phyloP scores from a whole-genome alignment of 768 basidiomycete species.

The Suillus hirtellus region DNA sequence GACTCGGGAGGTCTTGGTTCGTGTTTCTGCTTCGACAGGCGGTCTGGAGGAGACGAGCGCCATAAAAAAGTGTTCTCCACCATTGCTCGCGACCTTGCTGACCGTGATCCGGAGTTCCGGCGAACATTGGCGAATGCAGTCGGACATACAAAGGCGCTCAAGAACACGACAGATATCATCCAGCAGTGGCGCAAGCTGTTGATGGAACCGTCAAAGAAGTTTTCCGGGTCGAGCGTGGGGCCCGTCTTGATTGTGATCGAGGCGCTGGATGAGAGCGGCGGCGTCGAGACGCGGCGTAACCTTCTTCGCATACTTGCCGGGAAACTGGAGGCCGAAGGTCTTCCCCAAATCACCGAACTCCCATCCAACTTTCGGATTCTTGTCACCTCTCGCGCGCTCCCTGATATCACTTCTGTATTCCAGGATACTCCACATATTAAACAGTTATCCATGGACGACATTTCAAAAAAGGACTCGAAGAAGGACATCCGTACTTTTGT shows the following conservation, averaged over 20 bases:
- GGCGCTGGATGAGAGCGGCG: slow-evolving; percentile 21
- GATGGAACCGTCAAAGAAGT: slow-evolving; percentile 12
- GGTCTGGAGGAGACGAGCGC: neutral
- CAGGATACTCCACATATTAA: neutral
- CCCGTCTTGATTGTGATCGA: slow-evolving; percentile 29
- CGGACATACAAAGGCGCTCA: slow-evolving; percentile 1
- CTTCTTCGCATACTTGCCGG: slow-evolving; percentile 24
- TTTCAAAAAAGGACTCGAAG: neutral
- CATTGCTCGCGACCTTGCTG: slow-evolving; percentile 27
- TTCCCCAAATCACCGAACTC: slow-evolving; percentile 1
- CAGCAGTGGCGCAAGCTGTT: slow-evolving; percentile 23
- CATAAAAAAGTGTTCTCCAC: slow-evolving; percentile 29
- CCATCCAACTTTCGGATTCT: slow-evolving; percentile 15
- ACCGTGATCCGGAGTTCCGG: slow-evolving; percentile 14
- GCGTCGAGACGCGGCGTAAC: slow-evolving; percentile 9
- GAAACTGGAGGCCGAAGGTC: neutral
- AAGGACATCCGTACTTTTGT: slow-evolving; percentile 4
- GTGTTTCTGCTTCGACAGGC: slow-evolving; percentile 19
- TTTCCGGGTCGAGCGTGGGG: slow-evolving; percentile 9
- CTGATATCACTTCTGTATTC: neutral
- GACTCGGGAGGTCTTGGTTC: slow-evolving; percentile 20
- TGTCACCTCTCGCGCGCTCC: slow-evolving; percentile 15
- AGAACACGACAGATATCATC: neutral
- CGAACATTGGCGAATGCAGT: neutral
- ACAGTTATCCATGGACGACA: slow-evolving; percentile 1